Percentiles rank a stretch among this genome's conserved stretches.
Conservation (phyloP, 805 yeast genomes). For the Barnettozyma siamensis region DNA sequence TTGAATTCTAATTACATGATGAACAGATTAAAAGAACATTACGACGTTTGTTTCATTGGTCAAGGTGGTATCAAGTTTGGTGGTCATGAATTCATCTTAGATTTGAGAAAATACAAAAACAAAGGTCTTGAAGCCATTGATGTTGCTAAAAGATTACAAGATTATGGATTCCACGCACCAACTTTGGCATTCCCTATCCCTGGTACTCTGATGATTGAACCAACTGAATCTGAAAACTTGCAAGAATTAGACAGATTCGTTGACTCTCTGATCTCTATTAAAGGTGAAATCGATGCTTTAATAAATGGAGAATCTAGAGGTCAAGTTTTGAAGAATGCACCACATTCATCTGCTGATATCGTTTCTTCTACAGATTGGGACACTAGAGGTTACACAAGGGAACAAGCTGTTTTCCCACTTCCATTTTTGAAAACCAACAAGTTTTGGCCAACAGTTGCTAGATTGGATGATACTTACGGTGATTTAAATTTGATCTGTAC, state of each 20-base stretch:
- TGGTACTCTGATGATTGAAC: constrained; percentile 96
- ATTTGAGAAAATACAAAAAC: constrained; percentile 76
- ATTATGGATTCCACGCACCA: constrained; percentile 98
- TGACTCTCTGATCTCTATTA: constrained; percentile 78
- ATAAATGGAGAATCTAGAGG: constrained; percentile 64
- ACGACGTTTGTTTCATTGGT: constrained; percentile 70
- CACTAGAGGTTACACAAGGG: constrained; percentile 82
- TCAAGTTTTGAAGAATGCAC: constrained; percentile 76
- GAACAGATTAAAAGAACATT: constrained; percentile 63
- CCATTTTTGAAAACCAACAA: constrained; percentile 67
- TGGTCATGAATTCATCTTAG: constrained; percentile 95
- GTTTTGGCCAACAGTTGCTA: constrained; percentile 93
- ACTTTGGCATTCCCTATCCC: constrained; percentile 99
- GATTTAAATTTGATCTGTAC: constrained; percentile 91
- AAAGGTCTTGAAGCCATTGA: constrained; percentile 90
- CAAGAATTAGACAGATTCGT: constrained; percentile 88
- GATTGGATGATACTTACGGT: constrained; percentile 93
- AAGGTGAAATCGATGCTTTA: constrained; percentile 71
- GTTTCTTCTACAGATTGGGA: constrained; percentile 69
- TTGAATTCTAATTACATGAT: constrained; percentile 96
- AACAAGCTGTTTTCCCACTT: constrained; percentile 89
- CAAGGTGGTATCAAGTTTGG: constrained; percentile 62
- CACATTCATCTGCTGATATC: constrained; percentile 82
- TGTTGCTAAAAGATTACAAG: constrained; percentile 94
- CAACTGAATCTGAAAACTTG: constrained; percentile 90